Evolutionary conservation across 257 asterid genomes (phyloP), one percentile per base, ranked within the genome.

Genomic region (Pogostemon cablin): DNA sequence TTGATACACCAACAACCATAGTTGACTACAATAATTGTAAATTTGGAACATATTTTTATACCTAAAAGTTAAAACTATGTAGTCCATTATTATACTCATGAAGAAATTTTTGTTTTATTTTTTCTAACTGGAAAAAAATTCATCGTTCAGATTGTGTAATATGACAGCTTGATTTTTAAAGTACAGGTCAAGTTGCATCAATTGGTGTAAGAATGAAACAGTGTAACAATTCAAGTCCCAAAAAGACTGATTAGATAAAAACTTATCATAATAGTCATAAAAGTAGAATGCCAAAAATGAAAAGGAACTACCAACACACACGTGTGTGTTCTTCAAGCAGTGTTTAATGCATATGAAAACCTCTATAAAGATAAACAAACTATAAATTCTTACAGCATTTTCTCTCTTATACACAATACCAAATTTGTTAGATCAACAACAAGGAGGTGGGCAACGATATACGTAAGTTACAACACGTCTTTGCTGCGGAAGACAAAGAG

Each of bases 401-500:
- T 25, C 32, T 25, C 32, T 25, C 5, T 2, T 9, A 3, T 44
- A 9, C 62, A 72, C 76, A 49, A 2, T 7, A 41, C 7, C 3
- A 4, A 53, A 53, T 1, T 43, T 32, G 47, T 25, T 25, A 25
- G 43, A 10, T 60, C 39, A 69, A n/a, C 5, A 75, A 2, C 38
- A 0, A 1, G 66, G 74, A 7, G 32, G 32, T 25, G 32, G 32
- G 32, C 69, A 71, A 0, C 78, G 83, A 10, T 77, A 72, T 0
- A 71, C 1, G 9, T 9, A 53, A 3, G 58, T 8, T 25, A 25
- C 32, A 32, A 72, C 74, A 0, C 80, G 82, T 7, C 38, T 50
- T 48, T 71, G 86, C 1, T 57, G 34, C 12, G 75, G 58, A 68
- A 0, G 15, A 77, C 86, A 81, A 4, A 81, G 34, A 63, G 67